Percentiles rank a stretch among this genome's conserved stretches.
Evolutionary conservation across 2,329 filamentous ascomycete genomes (phyloP).

Genomic region (Aspergillus neotritici): DNA sequence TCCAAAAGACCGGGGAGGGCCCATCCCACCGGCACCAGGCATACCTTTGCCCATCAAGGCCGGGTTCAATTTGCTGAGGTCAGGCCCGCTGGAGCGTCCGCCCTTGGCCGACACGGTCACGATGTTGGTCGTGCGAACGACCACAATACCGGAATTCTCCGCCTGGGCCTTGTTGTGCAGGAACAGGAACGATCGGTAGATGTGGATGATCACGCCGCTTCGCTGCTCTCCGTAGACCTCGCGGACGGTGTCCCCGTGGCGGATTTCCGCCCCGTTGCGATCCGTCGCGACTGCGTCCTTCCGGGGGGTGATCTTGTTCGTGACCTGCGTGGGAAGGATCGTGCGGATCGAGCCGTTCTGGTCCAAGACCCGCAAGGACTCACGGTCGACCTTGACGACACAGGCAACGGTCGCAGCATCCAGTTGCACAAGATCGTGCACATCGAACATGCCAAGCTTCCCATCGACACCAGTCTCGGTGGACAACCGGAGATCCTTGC

Average conservation of each 20-base stretch:
- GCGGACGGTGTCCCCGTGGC: slow-evolving; percentile 84
- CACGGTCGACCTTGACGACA: slow-evolving; percentile 90
- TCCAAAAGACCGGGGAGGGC: slow-evolving; percentile 66
- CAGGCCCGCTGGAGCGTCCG: slow-evolving; percentile 68
- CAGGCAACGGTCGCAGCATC: slow-evolving; percentile 89
- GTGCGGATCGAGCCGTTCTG: slow-evolving; percentile 80
- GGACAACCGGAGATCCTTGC: slow-evolving; percentile 89
- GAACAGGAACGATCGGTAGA: slow-evolving; percentile 89
- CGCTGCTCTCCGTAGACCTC: slow-evolving; percentile 81
- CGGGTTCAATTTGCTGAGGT: slow-evolving; percentile 88
- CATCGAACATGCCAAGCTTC: slow-evolving; percentile 75
- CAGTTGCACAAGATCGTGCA: slow-evolving; percentile 90
- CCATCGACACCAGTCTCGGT: slow-evolving; percentile 85
- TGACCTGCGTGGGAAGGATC: slow-evolving; percentile 83
- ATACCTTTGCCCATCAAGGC: slow-evolving; percentile 67
- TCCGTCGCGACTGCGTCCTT: slow-evolving; percentile 87
- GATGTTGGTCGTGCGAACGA: slow-evolving; percentile 78
- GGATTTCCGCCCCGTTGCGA: slow-evolving; percentile 86
- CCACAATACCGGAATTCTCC: slow-evolving; percentile 86
- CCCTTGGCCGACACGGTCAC: slow-evolving; percentile 92
- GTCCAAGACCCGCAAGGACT: slow-evolving; percentile 83
- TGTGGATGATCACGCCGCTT: slow-evolving; percentile 84
- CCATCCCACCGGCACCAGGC: slow-evolving; percentile 43
- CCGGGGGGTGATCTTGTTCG: slow-evolving; percentile 77
- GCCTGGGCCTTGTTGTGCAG: slow-evolving; percentile 75